Conservation (phyloP, 208 protist genomes). For the Acanthamoeba royreba region DNA sequence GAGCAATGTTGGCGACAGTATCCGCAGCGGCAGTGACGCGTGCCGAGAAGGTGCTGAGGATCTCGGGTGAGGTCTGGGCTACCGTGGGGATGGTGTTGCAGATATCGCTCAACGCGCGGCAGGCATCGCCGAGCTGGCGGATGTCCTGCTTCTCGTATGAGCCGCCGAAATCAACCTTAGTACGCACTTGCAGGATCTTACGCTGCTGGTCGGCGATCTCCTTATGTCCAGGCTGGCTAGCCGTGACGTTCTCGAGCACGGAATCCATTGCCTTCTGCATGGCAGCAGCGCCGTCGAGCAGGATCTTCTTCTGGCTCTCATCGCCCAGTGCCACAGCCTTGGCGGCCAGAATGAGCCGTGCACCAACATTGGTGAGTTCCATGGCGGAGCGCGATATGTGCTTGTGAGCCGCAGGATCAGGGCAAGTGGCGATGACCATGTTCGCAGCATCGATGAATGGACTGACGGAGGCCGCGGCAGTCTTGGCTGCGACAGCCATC, state of each 20-base stretch:
- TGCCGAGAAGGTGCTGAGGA: conserved; percentile 9
- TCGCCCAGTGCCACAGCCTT: background rate
- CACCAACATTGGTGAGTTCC: conserved; percentile 14
- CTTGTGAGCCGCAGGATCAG: background rate
- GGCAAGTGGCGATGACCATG: background rate
- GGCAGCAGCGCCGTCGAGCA: background rate
- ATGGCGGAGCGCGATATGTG: background rate
- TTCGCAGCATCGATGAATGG: background rate
- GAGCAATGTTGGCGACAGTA: background rate
- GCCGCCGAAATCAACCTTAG: conserved; percentile 26
- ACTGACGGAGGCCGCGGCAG: background rate
- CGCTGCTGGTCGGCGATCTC: background rate
- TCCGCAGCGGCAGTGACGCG: background rate
- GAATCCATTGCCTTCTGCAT: background rate
- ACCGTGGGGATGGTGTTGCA: conserved; percentile 15
- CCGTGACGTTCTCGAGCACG: too few relatives aligned
- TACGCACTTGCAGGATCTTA: background rate
- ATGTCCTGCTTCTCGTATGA: background rate
- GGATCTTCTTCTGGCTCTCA: background rate
- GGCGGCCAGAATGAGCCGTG: background rate
- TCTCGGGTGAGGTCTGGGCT: background rate
- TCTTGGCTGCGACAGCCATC: conserved; percentile 24
- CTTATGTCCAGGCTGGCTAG: conserved; percentile 2
- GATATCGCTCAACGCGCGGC: background rate
- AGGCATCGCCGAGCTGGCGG: background rate